Evolutionary conservation across 169 alveolate genomes (phyloP).

Genomic region (Babesia caballi): DNA sequence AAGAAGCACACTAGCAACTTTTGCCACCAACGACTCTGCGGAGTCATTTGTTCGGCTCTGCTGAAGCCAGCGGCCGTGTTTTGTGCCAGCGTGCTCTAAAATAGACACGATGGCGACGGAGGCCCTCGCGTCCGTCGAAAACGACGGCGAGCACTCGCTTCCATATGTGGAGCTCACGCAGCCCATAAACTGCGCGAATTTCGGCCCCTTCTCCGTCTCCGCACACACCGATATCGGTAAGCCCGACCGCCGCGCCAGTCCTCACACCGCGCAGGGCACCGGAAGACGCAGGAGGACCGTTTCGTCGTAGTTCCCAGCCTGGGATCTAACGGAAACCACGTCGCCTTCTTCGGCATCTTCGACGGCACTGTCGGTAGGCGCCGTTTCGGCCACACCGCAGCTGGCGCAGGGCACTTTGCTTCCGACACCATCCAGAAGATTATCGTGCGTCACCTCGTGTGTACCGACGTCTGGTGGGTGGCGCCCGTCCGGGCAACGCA

Average conservation of each 20-base stretch:
- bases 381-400: background rate
- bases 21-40: too few species aligned
- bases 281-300: slow-evolving; percentile 80
- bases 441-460: slow-evolving; percentile 67
- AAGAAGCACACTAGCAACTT: too few species aligned
- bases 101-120: slow-evolving; percentile 4
- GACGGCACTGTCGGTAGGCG: slow-evolving; percentile 83
- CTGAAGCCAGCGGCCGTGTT: too few species aligned
- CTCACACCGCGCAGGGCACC: slow-evolving; percentile 53
- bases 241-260: background rate
- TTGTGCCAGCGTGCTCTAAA: background rate
- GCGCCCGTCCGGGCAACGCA: background rate
- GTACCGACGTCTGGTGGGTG: slow-evolving; percentile 66
- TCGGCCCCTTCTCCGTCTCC: slow-evolving; percentile 23
- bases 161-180: background rate
- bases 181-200: slow-evolving; percentile 5
- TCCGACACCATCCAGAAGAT: slow-evolving; percentile 70
- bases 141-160: background rate
- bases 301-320: slow-evolving; percentile 66
- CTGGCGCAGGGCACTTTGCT: slow-evolving; percentile 70
- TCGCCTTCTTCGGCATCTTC: slow-evolving; percentile 76
- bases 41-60: too few species aligned
- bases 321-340: slow-evolving; percentile 43
- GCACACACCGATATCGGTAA: slow-evolving; percentile 58
- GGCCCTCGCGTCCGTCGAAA: background rate